Evolutionary conservation across 352 stramenopile genomes (phyloP), one percentile per base, ranked within the genome.

Genomic region (Peronosclerospora sorghi): DNA sequence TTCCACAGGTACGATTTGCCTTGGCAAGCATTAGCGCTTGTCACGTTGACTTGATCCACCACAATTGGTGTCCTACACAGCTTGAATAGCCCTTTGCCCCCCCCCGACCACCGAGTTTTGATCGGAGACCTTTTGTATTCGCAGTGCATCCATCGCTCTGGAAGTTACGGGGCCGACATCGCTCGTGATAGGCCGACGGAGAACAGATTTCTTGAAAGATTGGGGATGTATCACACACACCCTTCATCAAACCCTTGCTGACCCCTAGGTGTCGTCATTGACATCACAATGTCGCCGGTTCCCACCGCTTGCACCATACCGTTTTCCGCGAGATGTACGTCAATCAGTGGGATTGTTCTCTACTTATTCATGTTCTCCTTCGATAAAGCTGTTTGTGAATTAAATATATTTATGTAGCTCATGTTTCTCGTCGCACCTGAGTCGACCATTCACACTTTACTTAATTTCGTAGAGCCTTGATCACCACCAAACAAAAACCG

Each of bases 401-500:
- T n/a, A n/a, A 23, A 37, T 1, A 15, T 10, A 7, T 3, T 23
- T 0, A 35, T 36, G 34, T 45, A 35, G 19, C 34, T 36, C 20
- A 51, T 51, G 45, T 45, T 20, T 26, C 45, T 20, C 18, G 45
- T 51, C 20, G 45, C 34, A n/a, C 44, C 44, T 24, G 32, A 44
- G 29, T 51, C 44, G 19, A 41, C 32, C 18, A 45, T 13, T 35
- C 32, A 51, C 43, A 43, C 24, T 12, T 15, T 8, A 32, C 18
- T 35, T 35, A 28, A 26, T 20, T 51, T 51, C n/a, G 20, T 37
- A n/a, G n/a, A n/a, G n/a, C n/a, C n/a, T n/a, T n/a, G n/a, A 15
- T 20, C 23, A 3, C 35, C 18, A 29, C 24, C 12, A 36, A 26
- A 10, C 8, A 17, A 27, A 15, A 50, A 50, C 1, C 36, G 32